These are phyloP conservation scores for Inonotus hispidus DNA, from an alignment of 1,284 basidiomycete species.

Conservation along the genomic window DNA sequence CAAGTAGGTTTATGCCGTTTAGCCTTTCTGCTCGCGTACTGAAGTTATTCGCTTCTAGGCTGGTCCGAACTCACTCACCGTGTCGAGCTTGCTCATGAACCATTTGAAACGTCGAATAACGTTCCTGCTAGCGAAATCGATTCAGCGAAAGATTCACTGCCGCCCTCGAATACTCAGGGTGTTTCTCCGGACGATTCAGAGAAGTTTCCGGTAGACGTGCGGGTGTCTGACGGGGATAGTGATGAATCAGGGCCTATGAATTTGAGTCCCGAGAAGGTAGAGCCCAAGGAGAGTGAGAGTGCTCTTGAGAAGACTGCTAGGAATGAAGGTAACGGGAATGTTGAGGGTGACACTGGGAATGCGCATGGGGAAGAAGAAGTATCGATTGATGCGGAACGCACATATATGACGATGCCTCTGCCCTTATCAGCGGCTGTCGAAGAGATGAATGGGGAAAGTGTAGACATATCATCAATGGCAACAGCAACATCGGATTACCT, in stretches of 20 bases:
- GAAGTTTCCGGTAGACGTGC: background rate
- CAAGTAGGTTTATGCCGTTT: background rate
- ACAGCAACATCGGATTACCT: background rate
- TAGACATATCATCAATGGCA: background rate
- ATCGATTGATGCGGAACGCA: background rate
- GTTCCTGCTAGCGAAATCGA: background rate
- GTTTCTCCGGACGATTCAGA: background rate
- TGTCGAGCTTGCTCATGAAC: background rate
- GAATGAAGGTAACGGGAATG: background rate
- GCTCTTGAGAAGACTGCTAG: background rate
- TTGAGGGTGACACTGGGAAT: background rate
- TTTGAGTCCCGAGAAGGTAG: background rate
- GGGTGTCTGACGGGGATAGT: background rate
- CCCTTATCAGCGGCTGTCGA: background rate
- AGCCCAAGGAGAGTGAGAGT: background rate
- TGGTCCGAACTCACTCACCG: background rate
- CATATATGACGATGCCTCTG: background rate
- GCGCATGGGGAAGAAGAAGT: slow-evolving; percentile 1
- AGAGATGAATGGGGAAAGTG: background rate
- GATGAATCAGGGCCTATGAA: background rate
- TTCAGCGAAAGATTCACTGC: background rate
- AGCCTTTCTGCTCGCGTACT: background rate
- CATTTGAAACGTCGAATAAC: background rate
- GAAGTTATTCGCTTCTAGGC: background rate
- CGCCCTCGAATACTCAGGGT: background rate